These are phyloP conservation scores for Termitomyces sp. DNA, from an alignment of 768 basidiomycete species.

Conservation along the genomic window DNA sequence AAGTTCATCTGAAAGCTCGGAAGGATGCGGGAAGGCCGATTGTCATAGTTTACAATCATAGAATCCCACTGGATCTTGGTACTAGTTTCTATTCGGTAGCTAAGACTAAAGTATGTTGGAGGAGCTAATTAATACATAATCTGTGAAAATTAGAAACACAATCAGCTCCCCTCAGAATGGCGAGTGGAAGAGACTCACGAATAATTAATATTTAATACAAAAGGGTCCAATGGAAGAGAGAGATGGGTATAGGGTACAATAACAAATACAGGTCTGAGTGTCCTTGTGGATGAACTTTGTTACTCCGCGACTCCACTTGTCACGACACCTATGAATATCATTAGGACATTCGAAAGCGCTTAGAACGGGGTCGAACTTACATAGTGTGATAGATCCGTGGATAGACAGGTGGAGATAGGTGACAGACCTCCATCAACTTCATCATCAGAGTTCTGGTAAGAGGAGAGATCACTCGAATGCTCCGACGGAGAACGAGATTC, in stretches of 20 bases:
- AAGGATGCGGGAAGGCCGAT: slow-evolving; percentile 1
- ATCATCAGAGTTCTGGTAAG: slow-evolving; percentile 17
- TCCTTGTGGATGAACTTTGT: background rate
- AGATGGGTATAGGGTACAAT: slow-evolving; percentile 18
- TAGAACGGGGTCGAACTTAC: slow-evolving; percentile 23
- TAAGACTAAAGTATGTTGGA: slow-evolving; percentile 1
- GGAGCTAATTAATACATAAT: slow-evolving; percentile 17
- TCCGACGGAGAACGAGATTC: slow-evolving; percentile 16
- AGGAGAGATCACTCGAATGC: slow-evolving; percentile 13
- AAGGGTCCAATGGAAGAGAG: background rate
- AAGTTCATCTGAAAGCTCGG: slow-evolving; percentile 40
- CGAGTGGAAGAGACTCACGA: slow-evolving; percentile 16
- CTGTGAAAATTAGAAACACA: slow-evolving; percentile 16
- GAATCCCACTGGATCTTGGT: background rate
- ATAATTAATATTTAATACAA: slow-evolving; percentile 17
- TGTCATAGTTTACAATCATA: slow-evolving; percentile 3
- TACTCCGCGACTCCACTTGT: slow-evolving; percentile 8
- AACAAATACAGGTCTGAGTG: slow-evolving; percentile 15
- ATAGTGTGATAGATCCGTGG: slow-evolving; percentile 31
- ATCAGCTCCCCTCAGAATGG: slow-evolving; percentile 17
- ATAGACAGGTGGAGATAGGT: slow-evolving; percentile 27
- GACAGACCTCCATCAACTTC: slow-evolving; percentile 18
- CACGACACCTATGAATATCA: slow-evolving; percentile 11
- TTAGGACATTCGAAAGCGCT: background rate
- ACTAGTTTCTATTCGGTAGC: slow-evolving; percentile 12